These are phyloP conservation scores for Penicillium diatomitis DNA, from an alignment of 495 filamentous ascomycete species.

Conservation along the genomic window DNA sequence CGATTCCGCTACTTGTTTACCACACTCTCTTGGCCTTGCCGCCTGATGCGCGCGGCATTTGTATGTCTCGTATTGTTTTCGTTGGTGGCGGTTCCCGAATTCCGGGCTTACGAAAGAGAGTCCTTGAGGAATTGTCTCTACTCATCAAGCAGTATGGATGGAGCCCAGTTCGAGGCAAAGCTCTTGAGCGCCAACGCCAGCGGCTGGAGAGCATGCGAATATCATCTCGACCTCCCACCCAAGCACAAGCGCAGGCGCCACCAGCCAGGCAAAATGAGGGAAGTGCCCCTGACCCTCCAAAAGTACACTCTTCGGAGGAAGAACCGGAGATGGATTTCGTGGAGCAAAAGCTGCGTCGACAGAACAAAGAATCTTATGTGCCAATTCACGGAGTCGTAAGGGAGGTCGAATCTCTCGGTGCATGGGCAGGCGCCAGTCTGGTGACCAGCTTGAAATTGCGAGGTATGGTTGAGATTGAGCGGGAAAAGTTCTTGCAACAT, in stretches of 20 bases:
- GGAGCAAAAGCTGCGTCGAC: conserved; percentile 49
- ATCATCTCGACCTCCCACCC: conserved; percentile 15
- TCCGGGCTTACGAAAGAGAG: conserved; percentile 68
- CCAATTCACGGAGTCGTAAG: conserved; percentile 52
- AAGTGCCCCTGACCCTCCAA: conserved; percentile 34
- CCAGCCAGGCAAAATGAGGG: conserved; percentile 9
- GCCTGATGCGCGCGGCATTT: conserved; percentile 69
- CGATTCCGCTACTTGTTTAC: conserved; percentile 67
- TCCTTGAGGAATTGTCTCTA: conserved; percentile 61
- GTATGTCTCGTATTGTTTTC: conserved; percentile 86
- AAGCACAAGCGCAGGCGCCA: neutral
- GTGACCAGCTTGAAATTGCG: conserved; percentile 68
- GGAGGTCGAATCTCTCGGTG: conserved; percentile 72
- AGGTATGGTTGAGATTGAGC: conserved; percentile 73
- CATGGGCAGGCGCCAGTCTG: conserved; percentile 85
- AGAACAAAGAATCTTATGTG: conserved; percentile 36
- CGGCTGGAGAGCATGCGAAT: conserved; percentile 41
- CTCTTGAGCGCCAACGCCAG: conserved; percentile 42
- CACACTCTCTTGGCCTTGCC: conserved; percentile 64
- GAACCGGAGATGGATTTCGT: conserved; percentile 49
- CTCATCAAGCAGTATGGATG: conserved; percentile 62
- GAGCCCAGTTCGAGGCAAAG: conserved; percentile 61
- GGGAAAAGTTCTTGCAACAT: conserved; percentile 72
- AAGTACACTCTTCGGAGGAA: conserved; percentile 17
- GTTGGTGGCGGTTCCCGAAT: conserved; percentile 75